Evolutionary conservation across 1,284 basidiomycete species (phyloP), one percentile per base, ranked within the genome.

Genomic region (Malassezia sympodialis): DNA sequence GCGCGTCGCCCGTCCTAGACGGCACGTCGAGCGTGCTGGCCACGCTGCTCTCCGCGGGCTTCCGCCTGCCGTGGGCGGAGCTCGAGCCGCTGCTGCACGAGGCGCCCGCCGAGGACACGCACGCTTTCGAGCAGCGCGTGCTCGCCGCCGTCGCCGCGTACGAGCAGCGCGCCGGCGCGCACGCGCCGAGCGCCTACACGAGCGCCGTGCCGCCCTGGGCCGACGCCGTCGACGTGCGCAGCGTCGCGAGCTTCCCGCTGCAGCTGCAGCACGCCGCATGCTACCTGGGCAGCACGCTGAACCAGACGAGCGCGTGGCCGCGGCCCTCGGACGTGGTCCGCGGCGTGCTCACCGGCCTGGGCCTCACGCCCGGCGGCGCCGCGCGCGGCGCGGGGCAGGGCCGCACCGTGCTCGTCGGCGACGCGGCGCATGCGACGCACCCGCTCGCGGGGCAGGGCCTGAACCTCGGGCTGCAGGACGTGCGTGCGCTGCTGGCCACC

Each of bases 391-490:
- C 23, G 0, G 60, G 70, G 30, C 80, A 82, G 1, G 78, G 78
- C 0, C 82, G 93, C 2, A 91, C 87, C 0, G 90, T 85, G 1
- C 82, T 98, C 2, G 83, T 98, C 1, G 94, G 94, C 4, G 94
- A 98, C 76, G 91, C 94, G 1, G 93, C 91, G 14, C 94, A 98
- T 70, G 88, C 88, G 0, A 81, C 90, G 4, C 94, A 98, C 70
- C 94, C 94, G 0, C 82, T 98, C n/a, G 93, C 91, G 0, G 94
- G 94, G 1, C 94, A 98, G 72, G 94, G 93, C 0, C 78, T 98
- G 39, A 98, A 99, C 74, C 79, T 93, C 66, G 94, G 93, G 17
- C 78, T 99, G 15, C 86, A 81, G 1, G 93, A 99, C 71, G 88
- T 65, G 0, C 61, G 68, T 8, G 60, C 63, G 10, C 59, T 73